Conservation (phyloP, 1,284 basidiomycete species). For the Rhodotorula glutinis region DNA sequence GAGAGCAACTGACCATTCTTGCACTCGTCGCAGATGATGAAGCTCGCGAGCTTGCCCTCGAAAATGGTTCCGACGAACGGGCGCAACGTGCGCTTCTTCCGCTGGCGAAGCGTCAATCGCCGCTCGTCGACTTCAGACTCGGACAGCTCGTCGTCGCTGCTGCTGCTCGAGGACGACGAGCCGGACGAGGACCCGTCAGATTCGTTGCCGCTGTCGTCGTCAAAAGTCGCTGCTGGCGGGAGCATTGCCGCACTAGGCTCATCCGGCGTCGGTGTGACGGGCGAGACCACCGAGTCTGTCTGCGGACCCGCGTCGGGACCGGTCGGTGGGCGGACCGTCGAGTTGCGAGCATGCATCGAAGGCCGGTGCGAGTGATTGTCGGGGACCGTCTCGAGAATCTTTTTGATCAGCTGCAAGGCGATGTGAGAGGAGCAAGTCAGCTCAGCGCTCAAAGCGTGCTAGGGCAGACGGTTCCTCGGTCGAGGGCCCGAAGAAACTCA, state of each 20-base stretch:
- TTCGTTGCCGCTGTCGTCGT: slow-evolving; percentile 9
- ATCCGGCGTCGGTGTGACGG: background rate
- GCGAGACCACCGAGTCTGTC: background rate
- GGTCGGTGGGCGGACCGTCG: slow-evolving; percentile 12
- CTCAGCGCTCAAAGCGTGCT: no score
- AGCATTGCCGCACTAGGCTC: background rate
- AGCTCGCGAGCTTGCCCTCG: slow-evolving; percentile 77
- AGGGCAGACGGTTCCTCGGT: no score
- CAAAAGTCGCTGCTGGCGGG: background rate
- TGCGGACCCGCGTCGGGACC: background rate
- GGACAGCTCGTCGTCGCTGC: slow-evolving; percentile 7
- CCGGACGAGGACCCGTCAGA: slow-evolving; percentile 3
- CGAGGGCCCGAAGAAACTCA: slow-evolving; percentile 50
- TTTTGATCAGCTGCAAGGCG: slow-evolving; percentile 66
- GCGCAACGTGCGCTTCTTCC: slow-evolving; percentile 50
- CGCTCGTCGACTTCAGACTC: slow-evolving; percentile 9
- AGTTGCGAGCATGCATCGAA: slow-evolving; percentile 10
- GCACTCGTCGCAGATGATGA: slow-evolving; percentile 90
- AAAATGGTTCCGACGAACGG: slow-evolving; percentile 87
- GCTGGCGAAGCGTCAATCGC: slow-evolving; percentile 44
- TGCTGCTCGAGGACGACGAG: background rate
- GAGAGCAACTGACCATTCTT: slow-evolving; percentile 57
- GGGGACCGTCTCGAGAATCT: slow-evolving; percentile 48
- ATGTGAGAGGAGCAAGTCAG: background rate
- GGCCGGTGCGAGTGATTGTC: slow-evolving; percentile 8